Evolutionary conservation across 768 basidiomycete species (phyloP).

Genomic region (Trametes cinnabarina): DNA sequence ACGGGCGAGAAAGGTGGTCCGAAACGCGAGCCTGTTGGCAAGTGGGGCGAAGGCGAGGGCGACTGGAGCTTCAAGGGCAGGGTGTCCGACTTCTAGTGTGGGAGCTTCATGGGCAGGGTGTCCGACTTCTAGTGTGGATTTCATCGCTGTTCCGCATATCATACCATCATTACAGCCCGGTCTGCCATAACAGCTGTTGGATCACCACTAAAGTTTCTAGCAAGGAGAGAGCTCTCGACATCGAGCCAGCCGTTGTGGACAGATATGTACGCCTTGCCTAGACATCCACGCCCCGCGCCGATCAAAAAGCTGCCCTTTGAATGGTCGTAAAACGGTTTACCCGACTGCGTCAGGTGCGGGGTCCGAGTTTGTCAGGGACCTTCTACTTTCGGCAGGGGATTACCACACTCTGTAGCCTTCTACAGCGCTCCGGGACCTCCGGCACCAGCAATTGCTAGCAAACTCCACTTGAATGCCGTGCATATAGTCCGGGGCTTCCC

Average conservation of each 20-base stretch:
- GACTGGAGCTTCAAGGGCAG: constrained; percentile 93
- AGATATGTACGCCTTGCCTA: too few species aligned
- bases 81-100: constrained; percentile 76
- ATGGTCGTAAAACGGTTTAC: background rate
- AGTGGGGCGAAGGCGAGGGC: constrained; percentile 54
- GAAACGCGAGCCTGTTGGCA: constrained; percentile 76
- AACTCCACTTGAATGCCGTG: background rate
- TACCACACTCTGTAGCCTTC: too few species aligned
- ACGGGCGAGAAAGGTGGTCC: constrained; percentile 89
- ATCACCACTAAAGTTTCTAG: too few species aligned
- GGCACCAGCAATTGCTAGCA: background rate
- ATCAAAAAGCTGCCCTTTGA: background rate
- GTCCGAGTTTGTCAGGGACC: background rate
- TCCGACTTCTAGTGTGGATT: constrained; percentile 79
- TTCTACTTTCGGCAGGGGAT: constrained; percentile 2
- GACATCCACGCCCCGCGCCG: background rate
- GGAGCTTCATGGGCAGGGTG: constrained; percentile 89
- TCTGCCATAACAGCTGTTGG: too few species aligned
- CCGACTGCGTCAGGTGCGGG: background rate
- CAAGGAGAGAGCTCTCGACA: too few species aligned
- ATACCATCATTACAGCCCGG: too few species aligned
- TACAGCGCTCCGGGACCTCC: too few species aligned
- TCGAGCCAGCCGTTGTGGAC: too few species aligned
- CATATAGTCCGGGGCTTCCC: background rate
- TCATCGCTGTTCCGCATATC: too few species aligned